Percentiles rank a stretch among this genome's conserved stretches.
phyloP scores from a whole-genome alignment of 345 rosid species.

The Microthlaspi erraticum region DNA sequence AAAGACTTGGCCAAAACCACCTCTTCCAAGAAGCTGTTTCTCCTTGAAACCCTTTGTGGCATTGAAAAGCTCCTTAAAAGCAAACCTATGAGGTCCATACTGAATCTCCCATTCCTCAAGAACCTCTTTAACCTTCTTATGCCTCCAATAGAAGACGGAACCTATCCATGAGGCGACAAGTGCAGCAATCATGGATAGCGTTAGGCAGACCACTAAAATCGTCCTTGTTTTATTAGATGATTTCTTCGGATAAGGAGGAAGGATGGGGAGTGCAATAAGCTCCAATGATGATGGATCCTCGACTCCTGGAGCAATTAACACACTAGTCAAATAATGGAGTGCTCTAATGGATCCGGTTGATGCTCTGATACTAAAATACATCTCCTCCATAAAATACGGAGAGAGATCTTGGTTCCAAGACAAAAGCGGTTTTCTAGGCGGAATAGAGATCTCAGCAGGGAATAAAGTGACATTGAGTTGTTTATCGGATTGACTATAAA shows the following conservation, averaged over 20 bases:
- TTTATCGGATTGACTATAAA: slow-evolving; percentile 45
- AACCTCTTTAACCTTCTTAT: slow-evolving; percentile 42
- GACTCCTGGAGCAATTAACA: slow-evolving; percentile 42
- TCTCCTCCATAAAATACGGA: too few relatives aligned
- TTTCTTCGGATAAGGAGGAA: slow-evolving; percentile 56
- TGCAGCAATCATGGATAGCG: neutral
- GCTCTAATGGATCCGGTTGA: slow-evolving; percentile 47
- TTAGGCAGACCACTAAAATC: slow-evolving; percentile 7
- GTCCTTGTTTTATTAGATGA: slow-evolving; percentile 32
- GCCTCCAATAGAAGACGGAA: slow-evolving; percentile 29
- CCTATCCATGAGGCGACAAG: slow-evolving; percentile 27
- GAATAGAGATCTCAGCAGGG: slow-evolving; percentile 20
- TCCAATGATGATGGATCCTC: slow-evolving; percentile 31
- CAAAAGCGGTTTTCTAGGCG: slow-evolving; percentile 47
- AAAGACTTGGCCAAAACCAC: slow-evolving; percentile 63
- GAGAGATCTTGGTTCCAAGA: slow-evolving; percentile 50
- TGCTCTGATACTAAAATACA: slow-evolving; percentile 62
- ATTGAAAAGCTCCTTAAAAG: slow-evolving; percentile 48
- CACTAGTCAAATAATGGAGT: slow-evolving; percentile 49
- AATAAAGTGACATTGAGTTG: slow-evolving; percentile 51
- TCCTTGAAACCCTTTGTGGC: slow-evolving; percentile 58
- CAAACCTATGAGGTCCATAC: slow-evolving; percentile 53
- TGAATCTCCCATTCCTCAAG: slow-evolving; percentile 59
- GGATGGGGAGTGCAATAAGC: slow-evolving; percentile 34
- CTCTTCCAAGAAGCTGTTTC: slow-evolving; percentile 51